Evolutionary conservation across 1,139 yeast genomes (phyloP).

Genomic region (Wickerhamomyces sp.): DNA sequence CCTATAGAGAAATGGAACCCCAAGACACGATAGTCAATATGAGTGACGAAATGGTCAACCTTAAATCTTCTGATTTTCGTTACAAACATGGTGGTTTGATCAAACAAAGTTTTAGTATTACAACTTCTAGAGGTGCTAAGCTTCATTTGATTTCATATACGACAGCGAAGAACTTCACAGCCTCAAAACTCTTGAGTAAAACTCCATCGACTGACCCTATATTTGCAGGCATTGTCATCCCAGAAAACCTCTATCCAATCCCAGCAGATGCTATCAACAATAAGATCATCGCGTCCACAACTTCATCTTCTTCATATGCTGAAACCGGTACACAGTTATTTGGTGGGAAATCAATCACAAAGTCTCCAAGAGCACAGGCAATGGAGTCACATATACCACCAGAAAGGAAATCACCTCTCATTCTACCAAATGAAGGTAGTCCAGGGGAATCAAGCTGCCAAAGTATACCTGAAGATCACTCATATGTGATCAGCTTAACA

Average conservation of each 20-base stretch:
- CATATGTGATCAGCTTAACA: no score
- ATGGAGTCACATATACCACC: no score
- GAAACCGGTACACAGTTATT: no score
- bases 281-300: neutral
- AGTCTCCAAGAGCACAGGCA: no score
- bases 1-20: slow-evolving; percentile 57
- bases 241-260: slow-evolving; percentile 35
- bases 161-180: slow-evolving; percentile 28
- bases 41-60: slow-evolving; percentile 21
- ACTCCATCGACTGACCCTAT: slow-evolving; percentile 39
- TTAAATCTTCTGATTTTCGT: slow-evolving; percentile 24
- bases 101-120: slow-evolving; percentile 54
- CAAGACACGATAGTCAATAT: slow-evolving; percentile 6
- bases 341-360: no score
- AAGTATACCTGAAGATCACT: no score
- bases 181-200: slow-evolving; percentile 22
- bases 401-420: no score
- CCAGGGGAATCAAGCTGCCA: no score
- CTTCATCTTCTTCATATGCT: neutral
- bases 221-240: slow-evolving; percentile 31
- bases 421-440: no score
- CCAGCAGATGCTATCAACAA: slow-evolving; percentile 5
- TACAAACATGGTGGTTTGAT: slow-evolving; percentile 46
- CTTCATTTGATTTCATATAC: slow-evolving; percentile 54
- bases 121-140: slow-evolving; percentile 44